Percentiles rank a stretch among this genome's conserved stretches.
Conservation (phyloP, 768 basidiomycete genomes). For the Leccinum pellstonianum region DNA sequence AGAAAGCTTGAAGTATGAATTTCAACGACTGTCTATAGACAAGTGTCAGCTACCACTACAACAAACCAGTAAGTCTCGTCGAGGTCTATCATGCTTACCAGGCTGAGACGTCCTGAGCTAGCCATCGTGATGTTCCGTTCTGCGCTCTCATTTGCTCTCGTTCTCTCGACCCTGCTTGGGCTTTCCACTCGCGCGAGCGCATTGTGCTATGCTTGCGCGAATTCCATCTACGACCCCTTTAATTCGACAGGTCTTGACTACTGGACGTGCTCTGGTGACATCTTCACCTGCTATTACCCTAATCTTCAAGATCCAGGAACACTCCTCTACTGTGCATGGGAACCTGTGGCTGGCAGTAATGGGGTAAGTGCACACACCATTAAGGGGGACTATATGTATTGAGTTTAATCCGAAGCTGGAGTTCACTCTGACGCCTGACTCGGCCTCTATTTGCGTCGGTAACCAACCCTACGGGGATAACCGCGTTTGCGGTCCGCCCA, state of each 20-base stretch:
- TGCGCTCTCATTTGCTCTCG: background rate
- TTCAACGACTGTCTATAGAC: background rate
- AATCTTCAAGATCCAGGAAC: constrained; percentile 3
- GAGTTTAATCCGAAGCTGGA: background rate
- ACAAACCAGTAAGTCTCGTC: background rate
- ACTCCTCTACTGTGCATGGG: constrained; percentile 7
- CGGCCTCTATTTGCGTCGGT: constrained; percentile 3
- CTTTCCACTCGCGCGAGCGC: background rate
- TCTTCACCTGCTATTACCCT: constrained; percentile 13
- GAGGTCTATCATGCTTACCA: background rate
- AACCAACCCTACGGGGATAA: constrained; percentile 4
- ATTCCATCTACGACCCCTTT: constrained; percentile 2
- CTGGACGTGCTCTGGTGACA: constrained; percentile 10
- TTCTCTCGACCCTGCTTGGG: constrained; percentile 3
- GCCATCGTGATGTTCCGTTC: background rate
- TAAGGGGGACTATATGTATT: background rate
- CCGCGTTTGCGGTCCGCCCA: background rate
- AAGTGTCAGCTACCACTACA: background rate
- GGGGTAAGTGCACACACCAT: background rate
- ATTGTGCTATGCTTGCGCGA: constrained; percentile 3
- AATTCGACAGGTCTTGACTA: constrained; percentile 3
- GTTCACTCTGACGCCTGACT: constrained; percentile 2
- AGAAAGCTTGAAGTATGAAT: background rate
- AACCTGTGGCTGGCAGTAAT: background rate
- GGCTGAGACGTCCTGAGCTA: too few relatives aligned